phyloP scores from a whole-genome alignment of 2,329 filamentous ascomycete species.

The Ophiostoma himal-ulmi region DNA sequence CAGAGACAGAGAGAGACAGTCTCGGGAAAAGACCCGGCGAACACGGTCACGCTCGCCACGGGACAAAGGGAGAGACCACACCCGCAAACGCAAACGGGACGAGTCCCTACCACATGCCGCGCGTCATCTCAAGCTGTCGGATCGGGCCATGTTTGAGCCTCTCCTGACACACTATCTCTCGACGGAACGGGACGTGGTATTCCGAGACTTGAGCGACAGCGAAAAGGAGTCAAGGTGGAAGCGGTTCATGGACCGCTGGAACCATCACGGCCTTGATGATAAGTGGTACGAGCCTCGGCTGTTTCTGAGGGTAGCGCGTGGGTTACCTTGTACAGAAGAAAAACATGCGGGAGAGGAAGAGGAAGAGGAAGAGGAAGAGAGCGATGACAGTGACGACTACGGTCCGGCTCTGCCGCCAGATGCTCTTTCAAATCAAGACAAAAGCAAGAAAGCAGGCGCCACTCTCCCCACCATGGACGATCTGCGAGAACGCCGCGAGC shows the following conservation, averaged over 20 bases:
- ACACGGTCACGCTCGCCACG: not conserved
- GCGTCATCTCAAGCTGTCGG: not conserved
- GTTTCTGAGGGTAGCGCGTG: constrained; percentile 37
- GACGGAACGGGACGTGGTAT: not conserved
- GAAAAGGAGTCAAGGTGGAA: constrained; percentile 85
- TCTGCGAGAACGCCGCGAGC: constrained; percentile 55
- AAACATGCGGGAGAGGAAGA: not conserved
- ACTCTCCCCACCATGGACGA: constrained; percentile 68
- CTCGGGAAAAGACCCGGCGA: not conserved
- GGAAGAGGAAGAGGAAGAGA: not conserved
- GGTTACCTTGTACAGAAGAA: constrained; percentile 36
- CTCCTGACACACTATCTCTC: not conserved
- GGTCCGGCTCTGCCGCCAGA: constrained; percentile 16
- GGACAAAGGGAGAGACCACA: not conserved
- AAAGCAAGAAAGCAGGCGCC: constrained; percentile 41
- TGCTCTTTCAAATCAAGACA: constrained; percentile 37
- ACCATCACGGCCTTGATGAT: constrained; percentile 75
- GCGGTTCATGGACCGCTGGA: constrained; percentile 89
- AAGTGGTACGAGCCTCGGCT: constrained; percentile 88
- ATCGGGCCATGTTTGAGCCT: constrained; percentile 4
- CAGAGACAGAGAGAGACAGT: not conserved
- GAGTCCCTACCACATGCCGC: not conserved
- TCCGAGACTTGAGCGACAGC: constrained; percentile 41
- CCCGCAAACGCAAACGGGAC: not conserved
- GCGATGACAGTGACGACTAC: constrained; percentile 15